Base-by-base conservation (phyloP, 192 early-diverging fungal species). In the Backusella macrospora region DNA sequence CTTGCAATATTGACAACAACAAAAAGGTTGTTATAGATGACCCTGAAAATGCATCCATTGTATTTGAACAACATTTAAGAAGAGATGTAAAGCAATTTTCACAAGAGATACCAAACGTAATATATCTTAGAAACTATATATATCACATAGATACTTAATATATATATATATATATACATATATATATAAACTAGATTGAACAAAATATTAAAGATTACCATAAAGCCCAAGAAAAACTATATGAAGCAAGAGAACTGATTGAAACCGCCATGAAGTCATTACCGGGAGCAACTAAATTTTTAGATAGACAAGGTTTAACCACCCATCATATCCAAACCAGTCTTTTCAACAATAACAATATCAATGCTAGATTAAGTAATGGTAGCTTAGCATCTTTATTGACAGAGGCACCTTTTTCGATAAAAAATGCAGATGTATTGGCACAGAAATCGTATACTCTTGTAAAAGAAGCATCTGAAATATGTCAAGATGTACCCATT, bases 241-340 rank as follows among this genome's bases (percentile, higher is more conserved):
- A 78, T 38, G 43, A 74, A 45, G 55, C 77, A 65, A 70, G 77
- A 14, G 72, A 78, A 37, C 39, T 43, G 6, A 78, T 78, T 62
- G 77, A 78, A 66, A 71, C 18, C 9, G 77, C 77, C 18, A 78
- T 78, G 77, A 78, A 66, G 46, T 44, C 72, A 7, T 44, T 78
- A 18, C 77, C 77, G 26, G 77, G 77, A 4, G 72, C 77, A n/a
- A 38, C 72, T 5, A 67, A 68, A 4, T 74, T 78, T 46, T 37
- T 78, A n/a, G 77, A 78, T n/a, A 26, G 73, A 10, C 77, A 78
- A 55, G 77, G 68, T 9, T 29, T 74, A 16, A 40, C 68, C 5
- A 55, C 12, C 13, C 55, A 39, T 15, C 34, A 49, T 0, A 0
- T 40, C 12, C 12, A 68, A 4, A 4, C 13, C 5, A 47, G 21